Evolutionary conservation across 495 filamentous ascomycete species (phyloP).

Genomic region (Articulospora tetracladia): DNA sequence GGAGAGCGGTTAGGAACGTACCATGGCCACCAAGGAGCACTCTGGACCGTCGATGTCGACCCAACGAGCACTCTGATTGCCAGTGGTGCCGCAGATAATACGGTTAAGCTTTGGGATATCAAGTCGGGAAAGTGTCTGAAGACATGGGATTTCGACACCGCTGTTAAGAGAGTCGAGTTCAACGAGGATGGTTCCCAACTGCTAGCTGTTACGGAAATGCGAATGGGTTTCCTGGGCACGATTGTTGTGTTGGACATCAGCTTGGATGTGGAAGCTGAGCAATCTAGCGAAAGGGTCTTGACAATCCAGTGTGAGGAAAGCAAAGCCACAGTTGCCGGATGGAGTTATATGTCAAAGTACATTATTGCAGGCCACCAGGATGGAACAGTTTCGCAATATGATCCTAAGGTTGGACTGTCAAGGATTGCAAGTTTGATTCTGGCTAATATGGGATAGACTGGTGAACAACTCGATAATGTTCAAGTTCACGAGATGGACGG

Average conservation of each 20-base stretch:
- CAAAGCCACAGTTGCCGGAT: conserved; percentile 95
- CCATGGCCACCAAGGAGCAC: conserved; percentile 91
- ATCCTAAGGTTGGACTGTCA: conserved; percentile 66
- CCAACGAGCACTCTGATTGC: conserved; percentile 91
- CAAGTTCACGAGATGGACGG: conserved; percentile 76
- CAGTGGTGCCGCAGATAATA: conserved; percentile 96
- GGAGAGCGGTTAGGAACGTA: conserved; percentile 95
- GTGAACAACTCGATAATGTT: conserved; percentile 74
- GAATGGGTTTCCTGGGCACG: conserved; percentile 89
- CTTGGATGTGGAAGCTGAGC: conserved; percentile 73
- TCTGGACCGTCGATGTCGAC: conserved; percentile 98
- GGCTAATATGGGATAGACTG: conserved; percentile 46
- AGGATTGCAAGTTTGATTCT: neutral
- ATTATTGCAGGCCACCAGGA: conserved; percentile 98
- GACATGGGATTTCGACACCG: conserved; percentile 94
- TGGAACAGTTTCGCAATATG: conserved; percentile 88
- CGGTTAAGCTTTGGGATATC: conserved; percentile 94
- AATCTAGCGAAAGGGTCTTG: conserved; percentile 74
- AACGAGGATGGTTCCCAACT: conserved; percentile 84
- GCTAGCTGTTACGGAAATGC: conserved; percentile 94
- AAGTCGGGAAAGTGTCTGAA: conserved; percentile 89
- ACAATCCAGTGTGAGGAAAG: conserved; percentile 88
- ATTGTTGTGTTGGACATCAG: conserved; percentile 88
- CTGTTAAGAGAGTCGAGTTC: conserved; percentile 96
- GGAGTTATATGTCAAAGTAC: conserved; percentile 87